A percentile compares a stretch with the other conserved stretches of the same genome.
phyloP scores from a whole-genome alignment of 2,329 filamentous ascomycete genomes.

The Alternaria hordeiaustralica region DNA sequence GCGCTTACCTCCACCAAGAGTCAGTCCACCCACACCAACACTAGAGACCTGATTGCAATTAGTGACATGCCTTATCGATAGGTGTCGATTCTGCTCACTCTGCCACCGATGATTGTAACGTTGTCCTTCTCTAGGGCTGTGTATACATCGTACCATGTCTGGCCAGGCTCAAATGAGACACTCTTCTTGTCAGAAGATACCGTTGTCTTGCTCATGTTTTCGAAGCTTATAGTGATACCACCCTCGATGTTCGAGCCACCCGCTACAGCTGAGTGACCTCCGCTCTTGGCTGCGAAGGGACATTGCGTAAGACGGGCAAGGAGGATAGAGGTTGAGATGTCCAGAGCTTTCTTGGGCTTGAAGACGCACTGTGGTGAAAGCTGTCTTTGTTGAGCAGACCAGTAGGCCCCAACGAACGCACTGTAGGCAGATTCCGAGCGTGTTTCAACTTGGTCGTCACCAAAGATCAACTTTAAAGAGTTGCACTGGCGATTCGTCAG shows the following conservation, averaged over 20 bases:
- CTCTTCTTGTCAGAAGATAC: constrained; percentile 3
- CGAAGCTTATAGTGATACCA: constrained; percentile 27
- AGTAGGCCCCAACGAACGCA: background rate
- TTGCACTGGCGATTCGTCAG: too few relatives aligned
- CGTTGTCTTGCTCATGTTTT: constrained; percentile 2
- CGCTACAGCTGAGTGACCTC: constrained; percentile 24
- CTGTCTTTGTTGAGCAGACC: background rate
- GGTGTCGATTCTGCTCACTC: too few relatives aligned
- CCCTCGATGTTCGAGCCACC: constrained; percentile 26
- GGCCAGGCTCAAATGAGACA: constrained; percentile 12
- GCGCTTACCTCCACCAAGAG: constrained; percentile 29
- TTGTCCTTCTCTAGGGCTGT: constrained; percentile 4
- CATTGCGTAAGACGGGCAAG: background rate
- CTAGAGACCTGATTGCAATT: background rate
- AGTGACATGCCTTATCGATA: too few relatives aligned
- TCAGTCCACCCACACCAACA: constrained; percentile 33
- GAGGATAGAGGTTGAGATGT: background rate
- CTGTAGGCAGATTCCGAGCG: background rate
- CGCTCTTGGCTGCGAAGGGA: constrained; percentile 30
- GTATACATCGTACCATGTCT: constrained; percentile 43
- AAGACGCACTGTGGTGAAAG: background rate
- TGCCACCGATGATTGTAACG: constrained; percentile 17
- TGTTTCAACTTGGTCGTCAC: background rate
- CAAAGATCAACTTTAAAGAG: background rate
- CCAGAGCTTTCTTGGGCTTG: background rate